Base-by-base conservation (phyloP, 2,329 filamentous ascomycete genomes). In the Trichoderma sp. region DNA sequence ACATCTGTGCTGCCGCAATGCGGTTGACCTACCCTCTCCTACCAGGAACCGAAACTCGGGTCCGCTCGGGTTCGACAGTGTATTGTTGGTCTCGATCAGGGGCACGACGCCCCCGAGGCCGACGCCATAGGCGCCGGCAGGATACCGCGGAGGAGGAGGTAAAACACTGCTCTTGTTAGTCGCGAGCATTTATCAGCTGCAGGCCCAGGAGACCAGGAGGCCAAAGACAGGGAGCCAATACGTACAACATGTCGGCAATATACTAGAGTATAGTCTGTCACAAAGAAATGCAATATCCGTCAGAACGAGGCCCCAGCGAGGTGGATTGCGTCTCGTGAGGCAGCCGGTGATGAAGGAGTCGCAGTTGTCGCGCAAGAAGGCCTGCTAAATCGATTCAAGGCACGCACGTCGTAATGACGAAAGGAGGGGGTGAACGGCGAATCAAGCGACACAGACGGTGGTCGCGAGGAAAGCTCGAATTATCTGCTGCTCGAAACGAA, bases 21-120 rank as follows among this genome's bases (percentile, higher is more conserved):
- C 10, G 16, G 32, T 21, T 24, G n/a, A 66, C 72, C 71, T 69
- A 92, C 94, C 96, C 89, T 99, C 96, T 79, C 95, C 96, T 59
- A 95, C 94, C 54, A 97, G 89, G 73, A 99, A 90, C 78, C 96
- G 92, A 80, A 93, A 93, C 75, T 97, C 94, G 28, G 92, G 87
- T 5, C 92, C 92, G 43, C 89, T 89, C 28, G 93, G 95, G 75
- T 92, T 91, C 68, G 88, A 89, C 71, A 99, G 83, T 49, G 89
- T 91, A 78, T 98, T 99, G 81, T 96, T 97, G 66, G 95, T 97
- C 85, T 99, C 96, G 76, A 97, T 91, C 79, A 97, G 88, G 46
- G 91, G 90, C 46, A 88, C 84, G 63, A 89, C 85, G 78, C 90
- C 86, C 71, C 89, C 89, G 76, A 89, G 87, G 72, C 88, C 88